phyloP scores from a whole-genome alignment of 2,329 filamentous ascomycete genomes.

The Fusarium stilboides region DNA sequence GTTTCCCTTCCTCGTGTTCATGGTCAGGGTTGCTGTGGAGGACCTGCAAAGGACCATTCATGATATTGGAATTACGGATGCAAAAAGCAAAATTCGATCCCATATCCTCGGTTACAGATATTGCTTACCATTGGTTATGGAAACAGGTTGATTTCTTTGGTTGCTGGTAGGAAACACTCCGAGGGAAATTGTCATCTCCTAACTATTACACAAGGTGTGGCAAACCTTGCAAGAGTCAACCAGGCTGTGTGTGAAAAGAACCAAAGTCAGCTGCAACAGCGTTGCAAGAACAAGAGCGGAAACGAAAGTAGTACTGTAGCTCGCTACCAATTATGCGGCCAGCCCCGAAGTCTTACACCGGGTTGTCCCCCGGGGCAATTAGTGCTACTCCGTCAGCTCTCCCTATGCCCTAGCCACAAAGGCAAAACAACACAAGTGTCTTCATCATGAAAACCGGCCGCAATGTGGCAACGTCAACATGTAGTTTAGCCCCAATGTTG shows the following conservation, averaged over 20 bases:
- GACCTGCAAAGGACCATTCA: conserved; percentile 20
- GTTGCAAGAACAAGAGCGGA: conserved; percentile 8
- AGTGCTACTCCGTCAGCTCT: conserved; percentile 29
- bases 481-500: conserved; percentile 21
- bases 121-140: conserved; percentile 4
- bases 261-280: conserved; percentile 22
- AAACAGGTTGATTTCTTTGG: background rate
- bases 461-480: conserved; percentile 40
- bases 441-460: conserved; percentile 19
- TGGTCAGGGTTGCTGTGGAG: conserved; percentile 19
- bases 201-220: conserved; percentile 29
- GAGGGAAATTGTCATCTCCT: background rate
- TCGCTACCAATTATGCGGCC: conserved; percentile 17
- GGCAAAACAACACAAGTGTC: conserved; percentile 29
- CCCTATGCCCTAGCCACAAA: conserved; percentile 41
- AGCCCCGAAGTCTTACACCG: conserved; percentile 24
- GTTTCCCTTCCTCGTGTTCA: conserved; percentile 12
- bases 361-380: conserved; percentile 26
- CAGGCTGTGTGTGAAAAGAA: conserved; percentile 21
- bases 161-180: background rate
- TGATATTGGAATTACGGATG: conserved; percentile 8
- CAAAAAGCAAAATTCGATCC: conserved; percentile 25
- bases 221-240: conserved; percentile 19
- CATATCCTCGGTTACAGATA: conserved; percentile 28
- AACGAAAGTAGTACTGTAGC: conserved; percentile 7